Conservation (phyloP, 768 basidiomycete species). For the Kwoniella botswanensis region DNA sequence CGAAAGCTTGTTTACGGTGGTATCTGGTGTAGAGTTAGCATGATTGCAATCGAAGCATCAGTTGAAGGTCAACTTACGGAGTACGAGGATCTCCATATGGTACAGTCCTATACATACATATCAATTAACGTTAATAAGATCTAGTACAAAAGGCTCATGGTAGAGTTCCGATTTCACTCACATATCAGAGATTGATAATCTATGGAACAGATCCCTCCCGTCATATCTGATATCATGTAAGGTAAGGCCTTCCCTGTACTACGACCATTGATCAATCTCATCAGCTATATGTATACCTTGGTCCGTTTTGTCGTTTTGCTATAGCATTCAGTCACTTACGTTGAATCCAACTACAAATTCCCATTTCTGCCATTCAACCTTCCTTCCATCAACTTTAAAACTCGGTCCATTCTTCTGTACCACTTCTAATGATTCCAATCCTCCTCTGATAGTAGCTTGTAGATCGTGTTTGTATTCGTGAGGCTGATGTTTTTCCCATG, state of each 20-base stretch:
- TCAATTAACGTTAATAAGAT: no score
- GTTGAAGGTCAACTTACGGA: not conserved
- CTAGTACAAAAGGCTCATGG: no score
- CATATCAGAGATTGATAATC: conserved; percentile 40
- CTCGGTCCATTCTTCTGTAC: conserved; percentile 23
- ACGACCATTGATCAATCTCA: not conserved
- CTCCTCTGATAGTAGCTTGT: not conserved
- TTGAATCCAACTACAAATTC: conserved; percentile 81
- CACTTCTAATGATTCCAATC: conserved; percentile 6
- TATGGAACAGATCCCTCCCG: conserved; percentile 36
- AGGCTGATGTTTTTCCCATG: conserved; percentile 19
- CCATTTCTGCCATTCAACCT: conserved; percentile 93
- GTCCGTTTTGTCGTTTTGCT: no score
- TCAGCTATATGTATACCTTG: no score
- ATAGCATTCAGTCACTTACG: not conserved
- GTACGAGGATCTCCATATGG: conserved; percentile 42
- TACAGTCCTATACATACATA: conserved; percentile 35
- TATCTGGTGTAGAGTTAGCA: not conserved
- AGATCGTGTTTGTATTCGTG: conserved; percentile 19
- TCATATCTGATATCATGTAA: conserved; percentile 44
- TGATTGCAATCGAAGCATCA: no score
- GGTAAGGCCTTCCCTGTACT: conserved; percentile 36
- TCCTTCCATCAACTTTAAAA: conserved; percentile 67
- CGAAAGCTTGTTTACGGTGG: conserved; percentile 49
- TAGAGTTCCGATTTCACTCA: no score